Base-by-base conservation (phyloP, 1,139 yeast species). In the Saccharomyces pastorianus region DNA sequence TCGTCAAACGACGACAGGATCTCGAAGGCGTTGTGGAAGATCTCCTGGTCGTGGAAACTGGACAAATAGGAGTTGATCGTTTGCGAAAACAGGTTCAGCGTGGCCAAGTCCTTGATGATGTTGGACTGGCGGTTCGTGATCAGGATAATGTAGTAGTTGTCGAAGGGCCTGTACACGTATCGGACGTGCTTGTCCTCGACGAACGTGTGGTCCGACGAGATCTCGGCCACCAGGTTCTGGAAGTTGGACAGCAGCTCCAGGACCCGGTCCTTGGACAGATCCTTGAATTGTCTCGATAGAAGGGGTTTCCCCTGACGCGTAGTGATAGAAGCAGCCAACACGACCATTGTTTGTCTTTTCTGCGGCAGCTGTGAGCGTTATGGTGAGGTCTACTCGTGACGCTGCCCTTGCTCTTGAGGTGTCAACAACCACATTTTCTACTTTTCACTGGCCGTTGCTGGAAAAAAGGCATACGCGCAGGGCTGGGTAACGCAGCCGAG, bases 261-360 rank as follows among this genome's bases (percentile, higher is more conserved):
- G 64, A 91, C 91, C 62, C 96, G 79, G 66, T 91, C 96, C 68
- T 85, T 85, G 51, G 88, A 78, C 64, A 93, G 74, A 61, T 90
- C 97, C 59, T 84, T 81, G 74, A 93, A 95, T 74, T 90, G 99
- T 68, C 99, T 84, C 34, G 97, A 88, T 56, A 95, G 76, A 61
- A 95, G 81, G 42, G 97, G 91, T 67, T 90, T 93, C 57, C 99
- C 99, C 56, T 95, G 88, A 65, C 95, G 88, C 51, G 97, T 88
- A 71, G 97, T 89, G 64, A 93, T 88, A 51, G 97, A 88, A 55
- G 97, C 97, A 54, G 99, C 96, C 70, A 93, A 79, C 53, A 93
- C 86, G 62, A 81, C 89, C 90, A 75, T 74, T 17, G 47, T 54
- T 23, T 44, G 14, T 51, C 26, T 28, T 26, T 20, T 20, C 23